These are phyloP conservation scores for Erodium trifolium DNA, from an alignment of 441 rosid species.

Conservation along the genomic window DNA sequence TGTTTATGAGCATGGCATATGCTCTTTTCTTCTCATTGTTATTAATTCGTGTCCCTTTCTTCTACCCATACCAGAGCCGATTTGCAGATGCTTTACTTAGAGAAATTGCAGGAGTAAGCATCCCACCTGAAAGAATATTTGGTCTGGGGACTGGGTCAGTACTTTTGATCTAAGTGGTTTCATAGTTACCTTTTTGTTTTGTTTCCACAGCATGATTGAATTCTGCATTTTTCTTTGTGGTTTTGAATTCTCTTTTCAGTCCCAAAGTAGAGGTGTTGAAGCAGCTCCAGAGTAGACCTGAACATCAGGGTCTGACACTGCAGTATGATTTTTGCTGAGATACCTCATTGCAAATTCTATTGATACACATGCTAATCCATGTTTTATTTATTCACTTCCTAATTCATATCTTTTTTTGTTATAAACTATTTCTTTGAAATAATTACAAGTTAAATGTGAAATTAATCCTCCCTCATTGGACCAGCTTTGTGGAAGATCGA, in stretches of 20 bases:
- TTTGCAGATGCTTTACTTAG: conserved; percentile 70
- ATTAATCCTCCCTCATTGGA: conserved; percentile 15
- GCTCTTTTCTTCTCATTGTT: background rate
- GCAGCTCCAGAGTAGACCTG: conserved; percentile 67
- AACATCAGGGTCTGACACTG: conserved; percentile 61
- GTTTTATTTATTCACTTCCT: background rate
- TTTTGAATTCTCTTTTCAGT: conserved; percentile 29
- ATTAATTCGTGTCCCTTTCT: background rate
- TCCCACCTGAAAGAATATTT: conserved; percentile 67
- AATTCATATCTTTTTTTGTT: background rate
- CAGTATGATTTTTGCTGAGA: conserved; percentile 40
- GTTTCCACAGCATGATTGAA: conserved; percentile 1
- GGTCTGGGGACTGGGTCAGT: conserved; percentile 87
- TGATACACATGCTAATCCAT: background rate
- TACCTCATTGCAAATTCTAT: background rate
- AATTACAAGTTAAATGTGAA: conserved; percentile 8
- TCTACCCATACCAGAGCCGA: conserved; percentile 41
- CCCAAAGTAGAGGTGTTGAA: conserved; percentile 86
- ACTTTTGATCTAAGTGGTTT: conserved; percentile 9
- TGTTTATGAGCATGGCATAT: background rate
- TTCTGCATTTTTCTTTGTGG: conserved; percentile 4
- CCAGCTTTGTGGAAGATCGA: conserved; percentile 90
- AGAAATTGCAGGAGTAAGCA: conserved; percentile 66
- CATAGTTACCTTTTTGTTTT: background rate
- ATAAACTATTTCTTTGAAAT: background rate